Evolutionary conservation across 2,329 filamentous ascomycete genomes (phyloP).

Genomic region (Xylariaceae sp.): DNA sequence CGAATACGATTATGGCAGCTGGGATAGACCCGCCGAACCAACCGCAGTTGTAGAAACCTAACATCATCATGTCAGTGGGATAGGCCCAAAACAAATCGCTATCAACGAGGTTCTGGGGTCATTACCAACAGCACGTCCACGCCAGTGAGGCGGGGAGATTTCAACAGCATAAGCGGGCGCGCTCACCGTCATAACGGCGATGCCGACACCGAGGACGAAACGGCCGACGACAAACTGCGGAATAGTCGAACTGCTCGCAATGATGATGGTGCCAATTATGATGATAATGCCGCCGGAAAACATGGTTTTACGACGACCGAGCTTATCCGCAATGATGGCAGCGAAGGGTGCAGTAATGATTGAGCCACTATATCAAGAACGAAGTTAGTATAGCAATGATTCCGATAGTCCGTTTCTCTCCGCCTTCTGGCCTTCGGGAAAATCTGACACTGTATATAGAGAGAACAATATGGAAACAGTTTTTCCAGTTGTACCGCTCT

Average conservation of each 20-base stretch:
- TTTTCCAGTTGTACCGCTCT: slow-evolving; percentile 34
- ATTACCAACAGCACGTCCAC: slow-evolving; percentile 41
- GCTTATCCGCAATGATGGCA: slow-evolving; percentile 40
- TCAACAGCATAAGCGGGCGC: slow-evolving; percentile 45
- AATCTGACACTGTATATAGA: slow-evolving; percentile 44
- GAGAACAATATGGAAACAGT: slow-evolving; percentile 41
- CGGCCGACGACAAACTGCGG: slow-evolving; percentile 42
- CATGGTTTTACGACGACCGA: slow-evolving; percentile 42
- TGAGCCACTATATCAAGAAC: slow-evolving; percentile 33
- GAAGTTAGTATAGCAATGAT: slow-evolving; percentile 3
- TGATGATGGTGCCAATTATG: slow-evolving; percentile 40
- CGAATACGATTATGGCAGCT: slow-evolving; percentile 45
- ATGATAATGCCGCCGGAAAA: slow-evolving; percentile 40
- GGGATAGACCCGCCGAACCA: slow-evolving; percentile 49
- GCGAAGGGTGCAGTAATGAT: slow-evolving; percentile 39
- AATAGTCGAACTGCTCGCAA: slow-evolving; percentile 34
- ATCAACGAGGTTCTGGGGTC: background rate
- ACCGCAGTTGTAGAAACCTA: slow-evolving; percentile 47
- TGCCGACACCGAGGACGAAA: slow-evolving; percentile 42
- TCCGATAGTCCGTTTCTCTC: background rate
- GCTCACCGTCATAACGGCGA: slow-evolving; percentile 43
- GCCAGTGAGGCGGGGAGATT: slow-evolving; percentile 45
- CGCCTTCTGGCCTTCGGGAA: background rate
- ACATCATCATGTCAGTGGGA: slow-evolving; percentile 2
- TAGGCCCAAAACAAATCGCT: background rate